A percentile compares a stretch with the other conserved stretches of the same genome.
These are phyloP conservation scores for Aspergillus funiculosus DNA, from an alignment of 495 filamentous ascomycete genomes.

Conservation along the genomic window DNA sequence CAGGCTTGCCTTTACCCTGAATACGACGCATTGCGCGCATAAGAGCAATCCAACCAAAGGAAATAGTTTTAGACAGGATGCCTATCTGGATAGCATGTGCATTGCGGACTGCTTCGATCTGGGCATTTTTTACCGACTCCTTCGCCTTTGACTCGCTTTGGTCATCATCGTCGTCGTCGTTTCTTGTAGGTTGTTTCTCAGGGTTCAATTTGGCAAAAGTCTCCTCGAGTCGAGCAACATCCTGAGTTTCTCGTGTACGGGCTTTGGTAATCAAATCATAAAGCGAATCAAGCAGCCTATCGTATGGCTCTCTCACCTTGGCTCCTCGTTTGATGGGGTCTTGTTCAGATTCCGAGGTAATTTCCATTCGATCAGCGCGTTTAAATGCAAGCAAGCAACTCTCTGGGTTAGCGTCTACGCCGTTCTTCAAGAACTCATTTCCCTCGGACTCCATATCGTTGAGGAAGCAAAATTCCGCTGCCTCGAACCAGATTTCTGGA, in stretches of 20 bases:
- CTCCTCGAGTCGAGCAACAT: constrained; percentile 68
- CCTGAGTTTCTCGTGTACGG: constrained; percentile 64
- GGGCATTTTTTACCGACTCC: constrained; percentile 52
- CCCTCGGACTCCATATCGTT: constrained; percentile 66
- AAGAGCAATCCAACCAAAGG: constrained; percentile 88
- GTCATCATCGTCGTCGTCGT: constrained; percentile 62
- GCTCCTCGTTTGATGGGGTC: constrained; percentile 61
- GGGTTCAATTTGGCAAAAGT: constrained; percentile 32
- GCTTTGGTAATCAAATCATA: constrained; percentile 72
- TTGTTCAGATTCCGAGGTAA: constrained; percentile 62
- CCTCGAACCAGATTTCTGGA: constrained; percentile 93
- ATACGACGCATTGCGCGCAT: constrained; percentile 91
- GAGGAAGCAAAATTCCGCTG: constrained; percentile 84
- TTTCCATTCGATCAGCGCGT: constrained; percentile 78
- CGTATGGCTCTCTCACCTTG: constrained; percentile 73
- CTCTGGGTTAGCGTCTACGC: constrained; percentile 86
- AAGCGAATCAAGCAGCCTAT: constrained; percentile 74
- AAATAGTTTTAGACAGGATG: constrained; percentile 69
- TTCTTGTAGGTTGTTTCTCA: constrained; percentile 44
- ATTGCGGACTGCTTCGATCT: constrained; percentile 66
- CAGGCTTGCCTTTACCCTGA: constrained; percentile 80
- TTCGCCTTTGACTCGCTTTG: constrained; percentile 48
- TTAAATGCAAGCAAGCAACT: constrained; percentile 85
- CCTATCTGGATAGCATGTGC: constrained; percentile 65
- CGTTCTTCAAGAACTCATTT: constrained; percentile 71